These are phyloP conservation scores for Nyssa sinensis DNA, from an alignment of 148 eudicot species.

Conservation along the genomic window DNA sequence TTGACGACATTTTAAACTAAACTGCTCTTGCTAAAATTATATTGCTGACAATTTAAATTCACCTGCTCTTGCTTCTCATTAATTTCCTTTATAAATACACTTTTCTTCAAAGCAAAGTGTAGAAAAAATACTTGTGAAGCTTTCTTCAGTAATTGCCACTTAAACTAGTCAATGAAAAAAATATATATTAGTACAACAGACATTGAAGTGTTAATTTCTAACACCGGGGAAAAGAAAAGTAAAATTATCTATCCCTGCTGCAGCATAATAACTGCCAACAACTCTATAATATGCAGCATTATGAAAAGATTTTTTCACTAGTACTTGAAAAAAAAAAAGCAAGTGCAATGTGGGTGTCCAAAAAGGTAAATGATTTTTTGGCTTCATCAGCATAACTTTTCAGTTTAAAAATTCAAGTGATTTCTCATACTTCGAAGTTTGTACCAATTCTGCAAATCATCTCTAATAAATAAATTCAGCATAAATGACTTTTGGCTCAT, in stretches of 20 bases:
- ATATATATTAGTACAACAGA: slow-evolving; percentile 12
- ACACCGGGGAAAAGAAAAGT: not conserved
- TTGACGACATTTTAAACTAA: slow-evolving; percentile 28
- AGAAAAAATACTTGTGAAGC: slow-evolving; percentile 89
- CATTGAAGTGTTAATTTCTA: not conserved
- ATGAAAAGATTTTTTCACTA: no score
- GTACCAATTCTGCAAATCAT: not conserved
- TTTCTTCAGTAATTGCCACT: slow-evolving; percentile 90
- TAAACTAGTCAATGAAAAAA: slow-evolving; percentile 53
- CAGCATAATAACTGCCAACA: not conserved
- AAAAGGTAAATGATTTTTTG: not conserved
- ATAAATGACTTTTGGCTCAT: no score
- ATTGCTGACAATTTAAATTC: slow-evolving; percentile 20
- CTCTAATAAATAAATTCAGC: no score
- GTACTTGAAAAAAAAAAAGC: no score
- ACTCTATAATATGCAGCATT: not conserved
- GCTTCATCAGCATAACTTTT: not conserved
- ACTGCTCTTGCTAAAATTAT: slow-evolving; percentile 76
- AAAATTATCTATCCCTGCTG: not conserved
- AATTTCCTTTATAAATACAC: slow-evolving; percentile 87
- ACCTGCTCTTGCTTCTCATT: slow-evolving; percentile 99
- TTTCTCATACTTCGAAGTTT: not conserved
- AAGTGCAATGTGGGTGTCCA: not conserved
- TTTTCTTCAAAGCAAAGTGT: slow-evolving; percentile 91
- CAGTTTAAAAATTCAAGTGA: slow-evolving; percentile 2